Conservation (phyloP, 1,284 basidiomycete genomes). For the Quambalaria eucalypti region DNA sequence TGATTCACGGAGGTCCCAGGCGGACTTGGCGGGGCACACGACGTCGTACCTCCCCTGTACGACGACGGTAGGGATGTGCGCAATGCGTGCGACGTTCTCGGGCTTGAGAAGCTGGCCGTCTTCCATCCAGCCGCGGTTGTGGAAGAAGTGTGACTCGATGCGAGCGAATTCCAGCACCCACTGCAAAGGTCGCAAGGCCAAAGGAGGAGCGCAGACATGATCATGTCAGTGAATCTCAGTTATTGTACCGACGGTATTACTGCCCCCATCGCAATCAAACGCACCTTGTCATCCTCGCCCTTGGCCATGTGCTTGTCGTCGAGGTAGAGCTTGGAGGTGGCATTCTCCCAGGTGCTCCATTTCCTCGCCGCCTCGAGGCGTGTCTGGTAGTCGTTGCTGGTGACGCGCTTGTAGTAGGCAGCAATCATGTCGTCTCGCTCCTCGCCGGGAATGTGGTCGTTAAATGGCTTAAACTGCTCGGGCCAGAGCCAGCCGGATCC, state of each 20-base stretch:
- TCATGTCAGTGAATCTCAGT: not conserved
- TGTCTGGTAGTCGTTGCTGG: conserved; percentile 62
- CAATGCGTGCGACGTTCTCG: conserved; percentile 78
- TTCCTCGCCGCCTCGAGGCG: conserved; percentile 68
- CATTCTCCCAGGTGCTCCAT: conserved; percentile 54
- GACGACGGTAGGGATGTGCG: conserved; percentile 59
- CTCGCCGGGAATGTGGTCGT: conserved; percentile 67
- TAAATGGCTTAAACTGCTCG: conserved; percentile 53
- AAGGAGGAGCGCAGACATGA: not conserved
- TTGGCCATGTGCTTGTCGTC: conserved; percentile 25
- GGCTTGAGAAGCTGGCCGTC: conserved; percentile 77
- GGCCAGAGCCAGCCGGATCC: conserved; percentile 51
- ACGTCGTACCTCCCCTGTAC: conserved; percentile 61
- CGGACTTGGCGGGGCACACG: conserved; percentile 51
- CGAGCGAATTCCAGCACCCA: conserved; percentile 5
- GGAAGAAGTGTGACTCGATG: conserved; percentile 65
- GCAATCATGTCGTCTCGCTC: conserved; percentile 70
- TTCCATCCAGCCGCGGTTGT: conserved; percentile 68
- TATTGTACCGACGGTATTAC: not conserved
- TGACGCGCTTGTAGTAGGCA: conserved; percentile 72
- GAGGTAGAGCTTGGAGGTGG: conserved; percentile 36
- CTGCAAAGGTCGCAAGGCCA: conserved; percentile 3
- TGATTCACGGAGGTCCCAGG: conserved; percentile 40
- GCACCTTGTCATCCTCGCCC: conserved; percentile 9
- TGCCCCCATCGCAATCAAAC: not conserved